phyloP scores from a whole-genome alignment of 768 basidiomycete species.

The Erythrobasidium yunnanense region DNA sequence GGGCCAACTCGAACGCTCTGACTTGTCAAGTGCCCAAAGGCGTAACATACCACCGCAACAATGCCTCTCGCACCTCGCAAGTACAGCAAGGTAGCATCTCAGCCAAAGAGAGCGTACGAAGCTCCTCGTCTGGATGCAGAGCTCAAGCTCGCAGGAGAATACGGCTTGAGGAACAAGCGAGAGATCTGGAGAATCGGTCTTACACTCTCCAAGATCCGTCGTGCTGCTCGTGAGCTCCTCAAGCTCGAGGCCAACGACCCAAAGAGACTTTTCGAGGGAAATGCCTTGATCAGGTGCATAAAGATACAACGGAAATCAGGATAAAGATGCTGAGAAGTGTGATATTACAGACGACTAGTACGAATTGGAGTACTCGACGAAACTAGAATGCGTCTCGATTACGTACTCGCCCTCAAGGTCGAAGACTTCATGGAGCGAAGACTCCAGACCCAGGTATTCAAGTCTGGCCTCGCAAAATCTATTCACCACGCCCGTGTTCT shows the following conservation, averaged over 20 bases:
- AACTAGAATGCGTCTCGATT: conserved; percentile 98
- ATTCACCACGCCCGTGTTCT: conserved; percentile 98
- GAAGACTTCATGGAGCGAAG: conserved; percentile 99
- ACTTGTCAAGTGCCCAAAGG: too few species aligned
- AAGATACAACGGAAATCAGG: neutral
- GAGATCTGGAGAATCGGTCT: conserved; percentile 99
- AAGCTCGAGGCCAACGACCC: conserved; percentile 99
- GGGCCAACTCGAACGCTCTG: too few species aligned
- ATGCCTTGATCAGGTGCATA: conserved; percentile 67
- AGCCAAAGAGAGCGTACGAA: conserved; percentile 93
- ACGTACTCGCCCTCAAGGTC: conserved; percentile 96
- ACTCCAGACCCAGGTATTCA: conserved; percentile 99
- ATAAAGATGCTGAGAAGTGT: neutral
- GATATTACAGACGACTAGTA: conserved; percentile 57
- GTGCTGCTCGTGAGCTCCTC: conserved; percentile 99
- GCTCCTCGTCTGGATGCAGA: conserved; percentile 94
- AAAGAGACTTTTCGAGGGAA: conserved; percentile 95
- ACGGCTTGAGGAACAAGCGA: conserved; percentile 99
- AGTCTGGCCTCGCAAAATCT: conserved; percentile 90
- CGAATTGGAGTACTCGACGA: conserved; percentile 99
- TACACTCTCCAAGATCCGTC: conserved; percentile 97
- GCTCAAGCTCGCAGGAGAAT: conserved; percentile 99
- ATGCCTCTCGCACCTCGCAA: conserved; percentile 18
- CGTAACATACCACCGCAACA: neutral
- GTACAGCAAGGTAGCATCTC: conserved; percentile 49